Percentiles rank a stretch among this genome's conserved stretches.
Conservation (phyloP, 1,284 basidiomycete genomes). For the Inonotus hispidus region DNA sequence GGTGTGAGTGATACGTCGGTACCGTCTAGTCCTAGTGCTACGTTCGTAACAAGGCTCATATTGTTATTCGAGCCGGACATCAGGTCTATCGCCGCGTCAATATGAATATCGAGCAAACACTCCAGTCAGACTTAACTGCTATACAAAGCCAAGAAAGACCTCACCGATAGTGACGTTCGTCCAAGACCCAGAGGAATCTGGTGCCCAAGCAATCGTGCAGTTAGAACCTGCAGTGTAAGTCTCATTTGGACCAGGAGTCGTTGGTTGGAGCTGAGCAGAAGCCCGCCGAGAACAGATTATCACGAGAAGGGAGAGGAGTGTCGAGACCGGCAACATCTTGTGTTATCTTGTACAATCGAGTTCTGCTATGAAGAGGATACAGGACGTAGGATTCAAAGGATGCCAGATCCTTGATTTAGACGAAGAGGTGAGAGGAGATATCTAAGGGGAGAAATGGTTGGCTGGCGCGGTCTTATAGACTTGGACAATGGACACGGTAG, state of each 20-base stretch:
- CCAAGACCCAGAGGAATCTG: constrained; percentile 31
- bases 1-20: constrained; percentile 30
- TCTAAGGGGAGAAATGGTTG: neutral
- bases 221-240: constrained; percentile 30
- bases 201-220: constrained; percentile 30
- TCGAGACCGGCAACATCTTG: constrained; percentile 2
- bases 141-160: constrained; percentile 14
- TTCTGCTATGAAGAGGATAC: neutral
- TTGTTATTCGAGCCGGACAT: constrained; percentile 38
- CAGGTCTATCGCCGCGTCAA: constrained; percentile 28
- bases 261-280: constrained; percentile 31
- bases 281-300: neutral
- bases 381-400: neutral
- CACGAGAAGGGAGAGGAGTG: constrained; percentile 11
- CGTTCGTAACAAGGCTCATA: constrained; percentile 31
- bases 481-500: neutral
- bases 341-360: too few relatives aligned
- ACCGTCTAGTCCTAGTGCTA: constrained; percentile 31
- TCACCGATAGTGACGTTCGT: constrained; percentile 35
- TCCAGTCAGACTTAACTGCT: neutral
- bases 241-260: constrained; percentile 35
- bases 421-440: neutral
- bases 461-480: constrained; percentile 1
- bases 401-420: constrained; percentile 10
- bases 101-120: neutral